phyloP scores from a whole-genome alignment of 805 yeast genomes.

The Nakazawaea molendinolei region DNA sequence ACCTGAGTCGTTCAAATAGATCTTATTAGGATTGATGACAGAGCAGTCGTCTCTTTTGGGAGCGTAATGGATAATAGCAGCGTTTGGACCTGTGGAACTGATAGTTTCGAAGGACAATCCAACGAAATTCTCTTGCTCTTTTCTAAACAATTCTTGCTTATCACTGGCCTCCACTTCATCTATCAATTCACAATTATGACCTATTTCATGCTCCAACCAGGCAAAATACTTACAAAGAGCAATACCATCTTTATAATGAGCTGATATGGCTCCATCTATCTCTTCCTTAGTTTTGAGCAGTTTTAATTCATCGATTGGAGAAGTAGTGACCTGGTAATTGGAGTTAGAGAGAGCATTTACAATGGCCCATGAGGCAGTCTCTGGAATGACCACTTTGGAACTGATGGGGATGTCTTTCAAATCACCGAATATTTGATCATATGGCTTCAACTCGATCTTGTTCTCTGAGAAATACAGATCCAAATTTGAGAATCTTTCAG shows the following conservation, averaged over 20 bases:
- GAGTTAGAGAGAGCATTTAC: constrained; percentile 38
- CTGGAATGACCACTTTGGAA: constrained; percentile 44
- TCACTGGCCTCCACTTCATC: constrained; percentile 64
- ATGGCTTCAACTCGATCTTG: constrained; percentile 36
- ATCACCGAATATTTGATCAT: constrained; percentile 39
- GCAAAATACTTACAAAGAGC: constrained; percentile 48
- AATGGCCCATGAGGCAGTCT: constrained; percentile 63
- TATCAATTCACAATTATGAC: constrained; percentile 35
- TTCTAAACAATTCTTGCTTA: constrained; percentile 49
- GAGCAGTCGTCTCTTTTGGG: constrained; percentile 41
- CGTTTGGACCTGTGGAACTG: constrained; percentile 69
- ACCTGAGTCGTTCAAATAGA: constrained; percentile 54
- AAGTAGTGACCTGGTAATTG: constrained; percentile 33
- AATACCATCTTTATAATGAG: constrained; percentile 54
- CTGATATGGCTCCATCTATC: constrained; percentile 40
- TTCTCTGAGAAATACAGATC: constrained; percentile 33
- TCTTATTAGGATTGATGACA: constrained; percentile 43
- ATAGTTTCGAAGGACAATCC: constrained; percentile 73
- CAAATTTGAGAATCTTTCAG: constrained; percentile 32
- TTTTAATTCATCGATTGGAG: constrained; percentile 53
- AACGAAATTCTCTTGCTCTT: constrained; percentile 41
- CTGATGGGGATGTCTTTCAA: constrained; percentile 30
- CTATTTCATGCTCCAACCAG: constrained; percentile 49
- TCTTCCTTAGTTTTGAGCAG: constrained; percentile 45
- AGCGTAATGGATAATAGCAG: constrained; percentile 70